A percentile compares a stretch with the other conserved stretches of the same genome.
Evolutionary conservation across 1,284 basidiomycete genomes (phyloP).

Genomic region (Thelephora terrestris): DNA sequence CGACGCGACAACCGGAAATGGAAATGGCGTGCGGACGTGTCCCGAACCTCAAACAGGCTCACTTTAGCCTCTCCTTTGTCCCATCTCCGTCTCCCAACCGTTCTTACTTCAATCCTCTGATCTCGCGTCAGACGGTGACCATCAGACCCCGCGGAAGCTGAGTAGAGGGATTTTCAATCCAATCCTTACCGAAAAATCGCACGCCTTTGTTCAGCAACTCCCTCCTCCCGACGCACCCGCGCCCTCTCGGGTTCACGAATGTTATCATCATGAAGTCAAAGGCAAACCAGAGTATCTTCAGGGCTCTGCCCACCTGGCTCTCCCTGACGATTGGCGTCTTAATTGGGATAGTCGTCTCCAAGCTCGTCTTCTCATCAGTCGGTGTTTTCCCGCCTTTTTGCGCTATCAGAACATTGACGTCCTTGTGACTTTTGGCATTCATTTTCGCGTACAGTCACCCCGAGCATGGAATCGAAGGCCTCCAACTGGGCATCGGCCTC

Average conservation of each 20-base stretch:
- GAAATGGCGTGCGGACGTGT: too few species aligned
- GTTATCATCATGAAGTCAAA: slow-evolving; percentile 21
- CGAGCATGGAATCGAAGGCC: slow-evolving; percentile 48
- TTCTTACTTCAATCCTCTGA: too few species aligned
- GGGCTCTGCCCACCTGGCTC: slow-evolving; percentile 26
- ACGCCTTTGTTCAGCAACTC: too few species aligned
- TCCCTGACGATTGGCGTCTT: slow-evolving; percentile 56
- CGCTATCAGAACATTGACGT: background rate
- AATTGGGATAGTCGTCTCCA: slow-evolving; percentile 54
- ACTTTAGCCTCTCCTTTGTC: too few species aligned
- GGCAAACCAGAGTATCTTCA: slow-evolving; percentile 19
- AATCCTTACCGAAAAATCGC: too few species aligned
- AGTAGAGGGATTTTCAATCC: too few species aligned
- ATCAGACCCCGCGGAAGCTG: too few species aligned
- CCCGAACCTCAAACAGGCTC: too few species aligned
- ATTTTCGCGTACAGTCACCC: slow-evolving; percentile 11
- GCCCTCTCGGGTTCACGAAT: background rate
- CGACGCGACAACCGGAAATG: too few species aligned
- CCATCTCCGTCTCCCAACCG: too few species aligned
- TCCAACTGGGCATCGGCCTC: slow-evolving; percentile 34
- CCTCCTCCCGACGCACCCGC: too few species aligned
- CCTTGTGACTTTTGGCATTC: background rate
- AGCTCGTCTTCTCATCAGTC: slow-evolving; percentile 33
- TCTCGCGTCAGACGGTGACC: too few species aligned
- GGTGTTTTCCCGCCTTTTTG: slow-evolving; percentile 6